Percentiles rank a stretch among this genome's conserved stretches.
These are phyloP conservation scores for Clarireedia monteithiana DNA, from an alignment of 2,329 filamentous ascomycete genomes.

Conservation along the genomic window DNA sequence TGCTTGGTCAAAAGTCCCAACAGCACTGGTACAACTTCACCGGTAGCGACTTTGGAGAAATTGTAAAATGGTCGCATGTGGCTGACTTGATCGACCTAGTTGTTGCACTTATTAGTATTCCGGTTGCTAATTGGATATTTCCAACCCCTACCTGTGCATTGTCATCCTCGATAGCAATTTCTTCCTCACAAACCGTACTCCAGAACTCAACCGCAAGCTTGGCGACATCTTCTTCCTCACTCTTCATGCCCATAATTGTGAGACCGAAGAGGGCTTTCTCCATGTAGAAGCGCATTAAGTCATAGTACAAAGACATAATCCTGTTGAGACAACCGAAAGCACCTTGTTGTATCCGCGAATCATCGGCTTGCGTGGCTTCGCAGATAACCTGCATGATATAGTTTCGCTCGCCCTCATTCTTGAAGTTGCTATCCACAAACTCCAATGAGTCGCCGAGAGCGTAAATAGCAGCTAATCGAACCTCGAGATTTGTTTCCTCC, in stretches of 20 bases:
- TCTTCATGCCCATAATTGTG: constrained; percentile 98
- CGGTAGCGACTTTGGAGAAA: constrained; percentile 86
- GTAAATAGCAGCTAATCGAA: constrained; percentile 85
- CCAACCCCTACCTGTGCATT: constrained; percentile 61
- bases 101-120: neutral
- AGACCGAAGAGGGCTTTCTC: constrained; percentile 97
- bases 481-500: constrained; percentile 86
- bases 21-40: constrained; percentile 89
- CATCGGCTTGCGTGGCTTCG: constrained; percentile 91
- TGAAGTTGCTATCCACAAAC: constrained; percentile 97
- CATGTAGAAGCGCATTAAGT: constrained; percentile 99
- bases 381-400: constrained; percentile 99
- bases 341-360: constrained; percentile 86
- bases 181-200: constrained; percentile 99
- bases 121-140: neutral
- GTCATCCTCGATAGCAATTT: constrained; percentile 96
- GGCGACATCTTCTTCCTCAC: constrained; percentile 90
- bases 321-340: constrained; percentile 96
- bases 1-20: constrained; percentile 88
- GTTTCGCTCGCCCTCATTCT: constrained; percentile 97
- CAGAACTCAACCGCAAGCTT: constrained; percentile 99
- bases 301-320: constrained; percentile 98
- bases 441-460: constrained; percentile 94
- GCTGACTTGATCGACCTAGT: constrained; percentile 25
- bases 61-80: constrained; percentile 88